phyloP scores from a whole-genome alignment of 352 stramenopile genomes.

The Phytophthora foliorum region DNA sequence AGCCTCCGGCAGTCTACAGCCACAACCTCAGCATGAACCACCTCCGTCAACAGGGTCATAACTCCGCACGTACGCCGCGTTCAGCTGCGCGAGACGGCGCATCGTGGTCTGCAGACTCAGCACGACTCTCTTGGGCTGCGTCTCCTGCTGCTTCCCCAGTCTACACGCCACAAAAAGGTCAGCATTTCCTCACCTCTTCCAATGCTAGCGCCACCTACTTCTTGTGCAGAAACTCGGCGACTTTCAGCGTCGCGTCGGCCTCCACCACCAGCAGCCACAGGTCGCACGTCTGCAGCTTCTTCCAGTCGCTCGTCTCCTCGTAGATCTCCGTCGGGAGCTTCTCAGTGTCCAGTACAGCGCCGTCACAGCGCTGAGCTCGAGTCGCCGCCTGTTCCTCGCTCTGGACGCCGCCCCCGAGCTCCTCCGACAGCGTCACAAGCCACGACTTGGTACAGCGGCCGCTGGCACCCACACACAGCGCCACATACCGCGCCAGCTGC shows the following conservation, averaged over 20 bases:
- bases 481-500: conserved; percentile 71
- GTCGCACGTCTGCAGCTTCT: conserved; percentile 56
- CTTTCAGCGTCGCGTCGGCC: conserved; percentile 43
- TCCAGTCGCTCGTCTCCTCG: conserved; percentile 50
- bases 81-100: conserved; percentile 66
- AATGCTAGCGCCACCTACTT: conserved; percentile 24
- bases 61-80: conserved; percentile 47
- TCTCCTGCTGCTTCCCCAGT: conserved; percentile 38
- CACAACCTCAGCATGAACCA: conserved; percentile 4
- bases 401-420: neutral
- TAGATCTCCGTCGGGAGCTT: conserved; percentile 40
- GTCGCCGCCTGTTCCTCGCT: conserved; percentile 1
- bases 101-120: conserved; percentile 73
- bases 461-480: conserved; percentile 60
- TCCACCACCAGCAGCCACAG: conserved; percentile 77
- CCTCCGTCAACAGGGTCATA: neutral
- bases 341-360: conserved; percentile 46
- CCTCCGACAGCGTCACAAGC: conserved; percentile 44
- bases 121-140: conserved; percentile 58
- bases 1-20: conserved; percentile 63
- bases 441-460: conserved; percentile 58
- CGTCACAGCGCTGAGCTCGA: conserved; percentile 58
- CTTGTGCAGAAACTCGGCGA: conserved; percentile 59
- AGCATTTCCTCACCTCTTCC: neutral
- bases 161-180: neutral